Evolutionary conservation across 2,329 filamentous ascomycete genomes (phyloP).

Genomic region (Didymella arachidicola): DNA sequence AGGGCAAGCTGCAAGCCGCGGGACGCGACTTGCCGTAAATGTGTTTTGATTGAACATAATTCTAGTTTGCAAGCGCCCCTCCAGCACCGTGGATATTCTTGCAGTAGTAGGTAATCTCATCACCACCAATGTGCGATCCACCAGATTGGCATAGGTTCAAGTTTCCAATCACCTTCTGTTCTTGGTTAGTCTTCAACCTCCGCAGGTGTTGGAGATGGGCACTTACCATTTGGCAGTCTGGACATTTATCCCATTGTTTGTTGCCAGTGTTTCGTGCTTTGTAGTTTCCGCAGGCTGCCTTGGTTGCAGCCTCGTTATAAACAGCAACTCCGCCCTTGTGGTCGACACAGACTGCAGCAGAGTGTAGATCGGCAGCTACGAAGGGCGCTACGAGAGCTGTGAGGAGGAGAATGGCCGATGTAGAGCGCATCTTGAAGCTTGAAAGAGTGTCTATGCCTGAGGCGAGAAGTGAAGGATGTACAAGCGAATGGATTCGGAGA

Average conservation of each 20-base stretch:
- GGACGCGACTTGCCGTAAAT: no score
- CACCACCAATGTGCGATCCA: slow-evolving; percentile 39
- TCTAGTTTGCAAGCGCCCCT: slow-evolving; percentile 14
- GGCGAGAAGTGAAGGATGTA: not conserved
- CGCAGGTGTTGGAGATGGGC: no score
- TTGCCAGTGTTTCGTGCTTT: slow-evolving; percentile 36
- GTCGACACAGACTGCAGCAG: slow-evolving; percentile 32
- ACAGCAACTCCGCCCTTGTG: slow-evolving; percentile 27
- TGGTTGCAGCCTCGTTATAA: slow-evolving; percentile 37
- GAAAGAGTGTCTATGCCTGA: slow-evolving; percentile 8
- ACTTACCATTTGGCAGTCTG: slow-evolving; percentile 39
- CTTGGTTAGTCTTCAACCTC: not conserved
- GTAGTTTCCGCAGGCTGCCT: slow-evolving; percentile 32
- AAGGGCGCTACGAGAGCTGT: slow-evolving; percentile 24
- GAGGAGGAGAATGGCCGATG: slow-evolving; percentile 24
- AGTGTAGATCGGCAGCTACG: slow-evolving; percentile 33
- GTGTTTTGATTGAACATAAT: no score
- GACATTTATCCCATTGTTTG: slow-evolving; percentile 39
- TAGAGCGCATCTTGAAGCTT: slow-evolving; percentile 30
- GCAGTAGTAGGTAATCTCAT: slow-evolving; percentile 42
- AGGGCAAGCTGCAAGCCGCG: no score
- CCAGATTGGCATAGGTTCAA: slow-evolving; percentile 34
- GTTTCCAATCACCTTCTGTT: slow-evolving; percentile 28
- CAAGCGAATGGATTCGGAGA: slow-evolving; percentile 1
- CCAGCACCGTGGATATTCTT: slow-evolving; percentile 27